Conservation (phyloP, 2,329 filamentous ascomycete species). For the Pseudogymnoascus sp. region DNA sequence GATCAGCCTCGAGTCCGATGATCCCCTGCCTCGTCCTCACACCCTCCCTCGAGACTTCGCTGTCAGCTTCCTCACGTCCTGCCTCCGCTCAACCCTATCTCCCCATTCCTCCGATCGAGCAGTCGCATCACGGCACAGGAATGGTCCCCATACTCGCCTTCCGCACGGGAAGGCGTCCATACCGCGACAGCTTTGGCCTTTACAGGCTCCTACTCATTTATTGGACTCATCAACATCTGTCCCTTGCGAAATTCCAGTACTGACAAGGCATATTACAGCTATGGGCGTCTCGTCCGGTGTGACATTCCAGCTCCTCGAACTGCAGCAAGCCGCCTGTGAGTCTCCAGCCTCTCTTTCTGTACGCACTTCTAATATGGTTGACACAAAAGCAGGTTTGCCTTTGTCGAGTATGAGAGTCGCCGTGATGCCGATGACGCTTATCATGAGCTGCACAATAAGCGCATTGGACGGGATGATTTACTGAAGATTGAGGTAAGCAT, state of each 20-base stretch:
- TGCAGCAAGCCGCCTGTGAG: conserved; percentile 90
- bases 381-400: conserved; percentile 67
- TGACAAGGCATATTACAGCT: conserved; percentile 50
- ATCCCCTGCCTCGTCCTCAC: conserved; percentile 32
- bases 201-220: conserved; percentile 14
- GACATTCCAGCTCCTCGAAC: conserved; percentile 96
- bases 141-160: conserved; percentile 10
- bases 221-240: conserved; percentile 15
- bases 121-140: conserved; percentile 23
- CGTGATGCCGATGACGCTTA: conserved; percentile 98
- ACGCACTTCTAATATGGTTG: conserved; percentile 29
- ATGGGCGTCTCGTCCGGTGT: conserved; percentile 94
- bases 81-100: conserved; percentile 32
- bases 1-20: conserved; percentile 33
- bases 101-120: conserved; percentile 35
- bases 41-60: conserved; percentile 36
- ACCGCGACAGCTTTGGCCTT: conserved; percentile 18
- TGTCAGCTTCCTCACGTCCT: conserved; percentile 39
- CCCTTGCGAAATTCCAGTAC: conserved; percentile 16
- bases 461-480: conserved; percentile 88
- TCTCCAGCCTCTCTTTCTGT: conserved; percentile 28
- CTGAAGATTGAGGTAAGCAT: conserved; percentile 88
- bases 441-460: conserved; percentile 99
- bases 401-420: conserved; percentile 97
- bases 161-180: conserved; percentile 17